phyloP scores from a whole-genome alignment of 306 rosid species.

The Vigna angularis region DNA sequence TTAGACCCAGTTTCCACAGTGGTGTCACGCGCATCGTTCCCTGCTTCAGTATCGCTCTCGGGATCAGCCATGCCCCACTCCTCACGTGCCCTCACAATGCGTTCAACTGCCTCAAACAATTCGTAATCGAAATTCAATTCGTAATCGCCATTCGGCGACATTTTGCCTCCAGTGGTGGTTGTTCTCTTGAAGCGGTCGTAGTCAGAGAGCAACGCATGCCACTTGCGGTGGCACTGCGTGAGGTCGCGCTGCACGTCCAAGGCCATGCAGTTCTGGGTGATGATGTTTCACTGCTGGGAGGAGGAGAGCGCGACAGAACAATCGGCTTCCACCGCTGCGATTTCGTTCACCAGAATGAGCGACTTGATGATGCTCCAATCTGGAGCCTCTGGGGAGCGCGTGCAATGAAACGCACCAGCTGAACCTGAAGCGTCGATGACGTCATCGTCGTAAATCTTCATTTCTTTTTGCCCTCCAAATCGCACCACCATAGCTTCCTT shows the following conservation, averaged over 20 bases:
- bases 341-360: slow-evolving; percentile 72
- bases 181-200: background rate
- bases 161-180: slow-evolving; percentile 36
- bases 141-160: slow-evolving; percentile 58
- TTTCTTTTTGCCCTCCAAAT: background rate
- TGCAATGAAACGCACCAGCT: slow-evolving; percentile 43
- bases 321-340: slow-evolving; percentile 81
- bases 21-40: slow-evolving; percentile 46
- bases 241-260: slow-evolving; percentile 60
- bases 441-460: slow-evolving; percentile 34
- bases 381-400: slow-evolving; percentile 72
- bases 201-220: slow-evolving; percentile 58
- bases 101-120: slow-evolving; percentile 54
- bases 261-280: slow-evolving; percentile 55
- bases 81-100: slow-evolving; percentile 52
- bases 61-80: slow-evolving; percentile 55
- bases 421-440: background rate
- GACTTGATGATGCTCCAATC: slow-evolving; percentile 66
- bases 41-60: slow-evolving; percentile 63
- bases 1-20: slow-evolving; percentile 54
- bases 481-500: too few relatives aligned
- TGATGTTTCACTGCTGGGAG: slow-evolving; percentile 49
- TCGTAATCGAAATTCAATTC: slow-evolving; percentile 66
- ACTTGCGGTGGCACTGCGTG: slow-evolving; percentile 71
- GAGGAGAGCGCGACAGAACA: slow-evolving; percentile 51